Base-by-base conservation (phyloP, 2,329 filamentous ascomycete genomes). In the Coniochaeta sp. region DNA sequence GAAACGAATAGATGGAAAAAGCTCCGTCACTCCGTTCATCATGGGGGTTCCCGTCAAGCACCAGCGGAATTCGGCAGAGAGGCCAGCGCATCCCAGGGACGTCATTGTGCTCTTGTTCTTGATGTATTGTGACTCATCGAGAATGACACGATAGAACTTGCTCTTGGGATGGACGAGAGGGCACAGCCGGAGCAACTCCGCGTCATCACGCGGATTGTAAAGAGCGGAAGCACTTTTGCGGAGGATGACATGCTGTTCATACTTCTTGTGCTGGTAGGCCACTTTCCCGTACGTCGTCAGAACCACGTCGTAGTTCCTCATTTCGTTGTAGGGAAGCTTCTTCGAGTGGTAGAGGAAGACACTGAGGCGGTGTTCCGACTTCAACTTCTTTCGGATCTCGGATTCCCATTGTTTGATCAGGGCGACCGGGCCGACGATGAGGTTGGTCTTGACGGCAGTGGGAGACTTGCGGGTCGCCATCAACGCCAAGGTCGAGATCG, bases 341-440 rank as follows among this genome's bases (percentile, higher is more conserved):
- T 79, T 86, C 22, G 52, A 50, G 20, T 81, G 81, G 61, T 95
- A 89, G 52, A 89, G 79, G 28, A 91, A 76, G 1, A 89, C 82
- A 0, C 74, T 82, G 13, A 95, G 68, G 28, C 74, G 71, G 61
- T 87, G 73, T 0, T 70, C 69, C 0, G 68, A 57, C 55, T 83
- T 83, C 31, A 94, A 68, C 66, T 91, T 91, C 32, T 76, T 78
- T 53, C 75, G 66, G 46, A 96, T 89, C 65, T 96, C 91, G 47
- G 84, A 78, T 61, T 88, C 83, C 91, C 91, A 96, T 64, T 96
- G 91, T 14, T 83, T 81, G 65, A 95, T 79, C 14, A 96, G 72
- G 3, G 89, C 85, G 10, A 95, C 82, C 0, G 90, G 90, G 0
- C 86, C 88, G 47, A 95, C 76, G 48, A 96, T 89, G 22, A 96